Evolutionary conservation across 2,329 filamentous ascomycete genomes (phyloP).

Genomic region (Paecilomyces niveus): DNA sequence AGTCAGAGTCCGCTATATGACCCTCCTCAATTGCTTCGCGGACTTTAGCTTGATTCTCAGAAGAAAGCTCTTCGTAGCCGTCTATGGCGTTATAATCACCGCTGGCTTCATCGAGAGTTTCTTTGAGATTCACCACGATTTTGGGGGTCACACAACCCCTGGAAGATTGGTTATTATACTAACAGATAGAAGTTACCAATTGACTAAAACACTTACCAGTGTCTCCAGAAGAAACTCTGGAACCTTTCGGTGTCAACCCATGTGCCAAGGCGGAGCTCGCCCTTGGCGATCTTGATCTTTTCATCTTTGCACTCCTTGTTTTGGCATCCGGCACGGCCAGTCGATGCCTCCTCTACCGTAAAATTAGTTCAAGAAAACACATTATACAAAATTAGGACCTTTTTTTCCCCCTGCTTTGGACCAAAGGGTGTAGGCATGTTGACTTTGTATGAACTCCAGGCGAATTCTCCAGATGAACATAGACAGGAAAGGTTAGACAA

Average conservation of each 20-base stretch:
- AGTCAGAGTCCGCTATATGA: conserved; percentile 78
- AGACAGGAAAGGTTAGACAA: neutral
- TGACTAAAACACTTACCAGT: conserved; percentile 58
- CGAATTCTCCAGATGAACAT: too few species aligned
- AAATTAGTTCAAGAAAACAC: neutral
- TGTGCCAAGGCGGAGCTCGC: conserved; percentile 67
- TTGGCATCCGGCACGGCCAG: conserved; percentile 66
- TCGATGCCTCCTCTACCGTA: conserved; percentile 60
- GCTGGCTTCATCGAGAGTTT: conserved; percentile 37
- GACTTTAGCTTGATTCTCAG: conserved; percentile 66
- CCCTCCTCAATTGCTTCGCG: conserved; percentile 64
- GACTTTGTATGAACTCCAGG: neutral
- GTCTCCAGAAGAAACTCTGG: conserved; percentile 68
- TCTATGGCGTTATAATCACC: conserved; percentile 63
- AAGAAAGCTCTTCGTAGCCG: conserved; percentile 69
- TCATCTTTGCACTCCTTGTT: conserved; percentile 65
- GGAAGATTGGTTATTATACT: conserved; percentile 1
- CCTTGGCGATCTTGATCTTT: conserved; percentile 66
- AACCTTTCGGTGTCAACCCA: conserved; percentile 59
- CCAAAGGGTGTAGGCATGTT: neutral
- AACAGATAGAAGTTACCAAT: neutral
- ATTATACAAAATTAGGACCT: neutral
- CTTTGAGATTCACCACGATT: conserved; percentile 58
- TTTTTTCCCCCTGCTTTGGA: neutral
- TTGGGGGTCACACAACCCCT: conserved; percentile 86